phyloP scores from a whole-genome alignment of 164 flowering plant species.

The Annona squamosa region DNA sequence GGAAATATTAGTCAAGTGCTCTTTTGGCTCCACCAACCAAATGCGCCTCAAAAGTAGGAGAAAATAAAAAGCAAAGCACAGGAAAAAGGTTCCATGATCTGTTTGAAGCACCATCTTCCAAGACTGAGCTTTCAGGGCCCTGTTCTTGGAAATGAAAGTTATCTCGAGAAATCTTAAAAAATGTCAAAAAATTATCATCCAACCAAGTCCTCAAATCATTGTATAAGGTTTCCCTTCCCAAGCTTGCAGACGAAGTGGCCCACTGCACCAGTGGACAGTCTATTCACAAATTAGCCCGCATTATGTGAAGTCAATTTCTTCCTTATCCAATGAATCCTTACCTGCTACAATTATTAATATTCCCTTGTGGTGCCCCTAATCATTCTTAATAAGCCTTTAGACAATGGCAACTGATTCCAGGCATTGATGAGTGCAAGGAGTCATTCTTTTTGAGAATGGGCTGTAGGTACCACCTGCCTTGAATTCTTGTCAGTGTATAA shows the following conservation, averaged over 20 bases:
- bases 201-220: not conserved
- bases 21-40: too few species aligned
- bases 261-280: not conserved
- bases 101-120: not conserved
- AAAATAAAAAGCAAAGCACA: too few species aligned
- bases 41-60: too few species aligned
- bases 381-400: not conserved
- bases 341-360: not conserved
- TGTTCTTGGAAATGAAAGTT: not conserved
- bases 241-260: not conserved
- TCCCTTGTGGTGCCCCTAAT: not conserved
- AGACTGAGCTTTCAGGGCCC: not conserved
- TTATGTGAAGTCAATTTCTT: not conserved
- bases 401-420: not conserved
- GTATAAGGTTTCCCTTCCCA: not conserved
- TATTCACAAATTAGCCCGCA: not conserved
- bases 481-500: not conserved
- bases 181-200: not conserved
- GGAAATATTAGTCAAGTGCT: too few species aligned
- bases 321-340: not conserved
- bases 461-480: not conserved
- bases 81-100: not conserved
- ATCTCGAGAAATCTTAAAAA: not conserved
- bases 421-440: not conserved
- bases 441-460: not conserved